Percentiles rank a stretch among this genome's conserved stretches.
Conservation (phyloP, 768 basidiomycete species). For the Ramaria sp. region DNA sequence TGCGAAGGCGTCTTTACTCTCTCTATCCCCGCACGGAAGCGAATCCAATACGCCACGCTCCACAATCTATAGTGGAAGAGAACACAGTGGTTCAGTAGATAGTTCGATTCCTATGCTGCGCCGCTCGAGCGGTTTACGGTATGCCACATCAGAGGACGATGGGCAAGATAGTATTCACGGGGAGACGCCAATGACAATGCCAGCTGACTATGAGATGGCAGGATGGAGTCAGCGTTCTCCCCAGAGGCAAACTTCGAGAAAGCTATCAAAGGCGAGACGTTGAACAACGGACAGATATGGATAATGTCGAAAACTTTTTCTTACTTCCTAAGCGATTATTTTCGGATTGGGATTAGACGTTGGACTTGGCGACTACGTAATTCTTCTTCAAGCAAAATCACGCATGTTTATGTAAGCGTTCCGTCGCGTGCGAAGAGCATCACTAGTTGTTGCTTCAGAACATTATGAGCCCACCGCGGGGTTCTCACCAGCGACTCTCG, state of each 20-base stretch:
- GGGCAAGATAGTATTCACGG: constrained; percentile 11
- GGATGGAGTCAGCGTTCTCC: not conserved
- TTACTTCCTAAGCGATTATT: not conserved
- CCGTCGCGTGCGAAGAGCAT: not conserved
- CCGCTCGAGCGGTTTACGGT: constrained; percentile 41
- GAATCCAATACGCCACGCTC: constrained; percentile 30
- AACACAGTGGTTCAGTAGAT: constrained; percentile 40
- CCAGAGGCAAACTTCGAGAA: not conserved
- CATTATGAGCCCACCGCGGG: constrained; percentile 5
- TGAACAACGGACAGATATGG: not conserved
- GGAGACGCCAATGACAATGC: constrained; percentile 5
- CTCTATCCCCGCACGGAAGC: constrained; percentile 27
- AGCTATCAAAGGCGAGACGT: not conserved
- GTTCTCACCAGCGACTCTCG: constrained; percentile 16
- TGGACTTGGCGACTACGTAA: not conserved
- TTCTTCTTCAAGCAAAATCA: too few species aligned
- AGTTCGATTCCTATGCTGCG: constrained; percentile 42
- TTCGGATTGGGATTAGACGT: not conserved
- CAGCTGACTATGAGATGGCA: not conserved
- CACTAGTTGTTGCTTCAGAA: not conserved
- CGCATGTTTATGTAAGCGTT: not conserved
- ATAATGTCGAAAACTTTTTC: not conserved
- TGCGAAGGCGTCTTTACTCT: constrained; percentile 54
- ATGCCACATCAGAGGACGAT: constrained; percentile 39
- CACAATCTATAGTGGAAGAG: constrained; percentile 34